Base-by-base conservation (phyloP, 306 rosid genomes). In the Bauhinia variegata region DNA sequence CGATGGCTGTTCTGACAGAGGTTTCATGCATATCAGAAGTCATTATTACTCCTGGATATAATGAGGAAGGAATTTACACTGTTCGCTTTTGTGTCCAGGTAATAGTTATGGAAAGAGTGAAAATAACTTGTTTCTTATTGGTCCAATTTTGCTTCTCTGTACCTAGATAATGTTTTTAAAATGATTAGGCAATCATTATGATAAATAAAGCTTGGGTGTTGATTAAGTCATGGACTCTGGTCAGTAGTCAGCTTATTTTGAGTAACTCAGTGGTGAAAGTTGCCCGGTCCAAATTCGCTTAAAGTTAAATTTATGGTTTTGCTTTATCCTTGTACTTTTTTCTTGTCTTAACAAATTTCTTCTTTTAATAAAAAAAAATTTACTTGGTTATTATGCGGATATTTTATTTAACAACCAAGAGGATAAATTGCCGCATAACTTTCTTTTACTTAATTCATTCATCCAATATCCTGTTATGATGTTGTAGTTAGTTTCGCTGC, bases 61-160 rank as follows among this genome's bases (percentile, higher is more conserved):
- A 95, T n/a, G 99, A 95, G 46, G 97, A 90, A 70, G 99, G 99
- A 44, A 88, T 95, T 68, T 95, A 95, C 78, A 90, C 97, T 5
- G 88, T 95, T 60, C 92, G 99, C 64, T 95, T 95, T 78, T 95
- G 97, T 86, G 95, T 95, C 78, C 99, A 95, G 97, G 99, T n/a
- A n/a, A n/a, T n/a, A n/a, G n/a, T n/a, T n/a, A n/a, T n/a, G n/a
- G n/a, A n/a, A n/a, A n/a, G n/a, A n/a, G n/a, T 60, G 13, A 7
- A 42, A 33, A 52, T 71, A 46, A n/a, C 7, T 32, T 44, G 19
- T 54, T 47, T 71, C 55, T 61, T 13, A 6, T 42, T 54, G 4
- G 49, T 9, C 58, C 43, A 4, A 14, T 48, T n/a, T n/a, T n/a
- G n/a, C n/a, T n/a, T n/a, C n/a, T n/a, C n/a, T n/a, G n/a, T n/a